Percentiles rank a stretch among this genome's conserved stretches.
Evolutionary conservation across 108 stramenopile species (phyloP).

Genomic region (Pseudonitzschia delicatissima): DNA sequence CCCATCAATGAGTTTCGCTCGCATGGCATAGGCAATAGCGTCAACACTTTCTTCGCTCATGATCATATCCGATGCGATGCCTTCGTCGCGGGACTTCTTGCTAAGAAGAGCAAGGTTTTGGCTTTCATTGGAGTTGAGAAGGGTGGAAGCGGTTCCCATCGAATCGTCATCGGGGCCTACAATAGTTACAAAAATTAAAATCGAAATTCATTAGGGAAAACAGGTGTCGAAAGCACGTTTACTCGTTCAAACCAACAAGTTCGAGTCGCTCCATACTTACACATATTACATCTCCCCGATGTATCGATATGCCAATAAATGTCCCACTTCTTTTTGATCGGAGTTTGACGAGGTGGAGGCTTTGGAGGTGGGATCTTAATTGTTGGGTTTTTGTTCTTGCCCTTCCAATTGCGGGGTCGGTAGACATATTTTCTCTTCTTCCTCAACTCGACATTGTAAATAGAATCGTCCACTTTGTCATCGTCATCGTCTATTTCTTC

Average conservation of each 20-base stretch:
- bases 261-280: background rate
- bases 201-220: background rate
- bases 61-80: background rate
- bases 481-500: background rate
- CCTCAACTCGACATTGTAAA: background rate
- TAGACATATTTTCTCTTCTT: background rate
- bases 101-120: background rate
- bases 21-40: conserved; percentile 1
- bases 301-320: background rate
- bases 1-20: background rate
- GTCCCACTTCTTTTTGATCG: background rate
- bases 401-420: background rate
- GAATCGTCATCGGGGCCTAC: background rate
- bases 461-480: background rate
- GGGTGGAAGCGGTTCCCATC: background rate
- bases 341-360: no score
- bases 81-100: background rate
- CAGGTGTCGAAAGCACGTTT: background rate
- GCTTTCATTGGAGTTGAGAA: background rate
- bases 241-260: no score
- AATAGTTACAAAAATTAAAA: no score
- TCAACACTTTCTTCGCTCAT: background rate
- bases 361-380: no score
- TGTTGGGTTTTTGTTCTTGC: background rate
- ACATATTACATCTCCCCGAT: background rate